phyloP scores from a whole-genome alignment of 345 rosid genomes.

The Salix purpurea region DNA sequence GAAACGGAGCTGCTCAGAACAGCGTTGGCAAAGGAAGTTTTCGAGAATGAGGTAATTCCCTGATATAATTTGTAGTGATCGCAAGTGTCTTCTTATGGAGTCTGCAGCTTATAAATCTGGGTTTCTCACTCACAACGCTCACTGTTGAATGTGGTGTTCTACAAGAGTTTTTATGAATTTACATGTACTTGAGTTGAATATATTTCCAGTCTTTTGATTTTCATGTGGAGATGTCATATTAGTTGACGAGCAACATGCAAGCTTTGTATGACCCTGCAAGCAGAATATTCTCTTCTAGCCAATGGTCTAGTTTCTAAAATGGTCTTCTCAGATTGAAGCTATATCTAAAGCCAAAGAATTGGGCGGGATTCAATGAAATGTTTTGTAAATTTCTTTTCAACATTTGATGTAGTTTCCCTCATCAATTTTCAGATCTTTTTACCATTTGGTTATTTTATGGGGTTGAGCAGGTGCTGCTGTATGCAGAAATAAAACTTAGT shows the following conservation, averaged over 20 bases:
- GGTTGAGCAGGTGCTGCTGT: not conserved
- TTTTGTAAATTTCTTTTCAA: not conserved
- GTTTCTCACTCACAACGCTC: not conserved
- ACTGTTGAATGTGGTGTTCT: not conserved
- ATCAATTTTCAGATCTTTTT: not conserved
- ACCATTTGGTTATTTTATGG: not conserved
- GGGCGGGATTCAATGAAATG: not conserved
- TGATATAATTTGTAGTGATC: not conserved
- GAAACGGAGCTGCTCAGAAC: constrained; percentile 68
- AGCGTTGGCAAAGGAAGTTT: constrained; percentile 68
- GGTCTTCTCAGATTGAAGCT: not conserved
- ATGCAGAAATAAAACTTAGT: not conserved
- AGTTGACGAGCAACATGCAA: not conserved
- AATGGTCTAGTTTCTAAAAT: not conserved
- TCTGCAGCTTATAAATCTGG: not conserved
- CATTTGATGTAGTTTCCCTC: not conserved
- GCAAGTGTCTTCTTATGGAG: not conserved
- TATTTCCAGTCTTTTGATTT: not conserved
- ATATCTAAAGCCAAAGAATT: not conserved
- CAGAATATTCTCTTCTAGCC: not conserved
- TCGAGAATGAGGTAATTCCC: constrained; percentile 63
- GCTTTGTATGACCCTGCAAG: not conserved
- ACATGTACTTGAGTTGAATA: not conserved
- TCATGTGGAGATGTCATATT: not conserved
- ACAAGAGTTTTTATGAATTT: not conserved